Conservation (phyloP, 2,329 filamentous ascomycete species). For the Chaetomium globosum region DNA sequence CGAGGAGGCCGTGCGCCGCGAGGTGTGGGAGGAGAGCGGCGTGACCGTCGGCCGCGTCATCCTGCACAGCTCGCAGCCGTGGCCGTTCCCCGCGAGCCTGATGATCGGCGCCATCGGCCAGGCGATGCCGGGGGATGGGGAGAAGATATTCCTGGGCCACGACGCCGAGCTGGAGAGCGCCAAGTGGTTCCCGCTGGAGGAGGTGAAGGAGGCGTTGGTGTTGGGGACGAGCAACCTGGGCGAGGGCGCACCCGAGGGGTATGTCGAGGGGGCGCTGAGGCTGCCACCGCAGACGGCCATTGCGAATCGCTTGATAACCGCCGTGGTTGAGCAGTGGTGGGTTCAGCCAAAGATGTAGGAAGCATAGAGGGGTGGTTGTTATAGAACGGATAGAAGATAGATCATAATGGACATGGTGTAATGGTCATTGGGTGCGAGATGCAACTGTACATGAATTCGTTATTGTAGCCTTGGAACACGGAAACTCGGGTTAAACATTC, state of each 20-base stretch:
- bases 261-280: conserved; percentile 75
- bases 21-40: conserved; percentile 85
- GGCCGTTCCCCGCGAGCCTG: conserved; percentile 81
- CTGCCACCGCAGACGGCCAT: conserved; percentile 87
- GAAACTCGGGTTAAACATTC: too few relatives aligned
- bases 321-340: conserved; percentile 76
- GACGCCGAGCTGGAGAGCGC: conserved; percentile 91
- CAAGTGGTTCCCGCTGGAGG: conserved; percentile 82
- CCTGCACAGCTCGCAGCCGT: conserved; percentile 82
- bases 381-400: conserved; percentile 14
- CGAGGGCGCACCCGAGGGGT: conserved; percentile 64
- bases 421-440: neutral
- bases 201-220: conserved; percentile 73
- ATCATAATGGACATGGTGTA: neutral
- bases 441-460: neutral
- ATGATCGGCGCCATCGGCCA: conserved; percentile 91
- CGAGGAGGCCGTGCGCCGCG: conserved; percentile 79
- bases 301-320: conserved; percentile 82
- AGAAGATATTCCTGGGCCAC: conserved; percentile 79
- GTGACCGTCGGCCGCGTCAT: conserved; percentile 76
- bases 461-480: neutral
- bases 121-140: conserved; percentile 71
- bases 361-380: neutral
- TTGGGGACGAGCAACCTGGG: conserved; percentile 69
- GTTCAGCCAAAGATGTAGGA: conserved; percentile 56